phyloP scores from a whole-genome alignment of 345 rosid species.

The Euclidium syriacum region DNA sequence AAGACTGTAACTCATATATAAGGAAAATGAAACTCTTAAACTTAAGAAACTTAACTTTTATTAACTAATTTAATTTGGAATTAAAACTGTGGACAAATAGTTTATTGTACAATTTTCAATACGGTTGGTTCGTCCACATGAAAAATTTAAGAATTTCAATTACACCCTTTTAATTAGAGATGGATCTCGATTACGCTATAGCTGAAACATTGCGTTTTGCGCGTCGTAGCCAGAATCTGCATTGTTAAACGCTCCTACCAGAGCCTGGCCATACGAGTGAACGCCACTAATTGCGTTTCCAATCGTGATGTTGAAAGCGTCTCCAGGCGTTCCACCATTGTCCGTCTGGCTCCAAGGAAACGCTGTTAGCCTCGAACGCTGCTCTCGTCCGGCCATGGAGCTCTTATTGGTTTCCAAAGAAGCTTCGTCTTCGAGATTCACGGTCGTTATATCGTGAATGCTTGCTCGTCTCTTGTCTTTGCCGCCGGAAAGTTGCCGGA shows the following conservation, averaged over 20 bases:
- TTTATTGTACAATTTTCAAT: conserved; percentile 26
- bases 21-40: too few species aligned
- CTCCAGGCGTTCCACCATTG: neutral
- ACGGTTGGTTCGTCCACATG: conserved; percentile 15
- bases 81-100: conserved; percentile 14
- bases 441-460: conserved; percentile 94
- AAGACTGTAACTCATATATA: too few species aligned
- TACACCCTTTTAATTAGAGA: conserved; percentile 15
- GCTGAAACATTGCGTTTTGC: conserved; percentile 24
- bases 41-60: too few species aligned
- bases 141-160: conserved; percentile 23
- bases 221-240: conserved; percentile 23
- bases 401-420: conserved; percentile 43
- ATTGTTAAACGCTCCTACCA: conserved; percentile 21
- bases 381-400: conserved; percentile 26
- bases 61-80: neutral
- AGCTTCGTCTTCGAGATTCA: conserved; percentile 53
- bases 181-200: conserved; percentile 2
- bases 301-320: conserved; percentile 26
- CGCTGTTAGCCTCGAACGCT: conserved; percentile 24
- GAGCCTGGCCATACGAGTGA: conserved; percentile 16
- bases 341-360: conserved; percentile 25
- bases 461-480: conserved; percentile 97
- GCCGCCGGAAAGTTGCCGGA: conserved; percentile 82
- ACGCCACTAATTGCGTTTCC: conserved; percentile 21